Conservation (phyloP, 495 filamentous ascomycete species). For the Cladorrhinum samala region DNA sequence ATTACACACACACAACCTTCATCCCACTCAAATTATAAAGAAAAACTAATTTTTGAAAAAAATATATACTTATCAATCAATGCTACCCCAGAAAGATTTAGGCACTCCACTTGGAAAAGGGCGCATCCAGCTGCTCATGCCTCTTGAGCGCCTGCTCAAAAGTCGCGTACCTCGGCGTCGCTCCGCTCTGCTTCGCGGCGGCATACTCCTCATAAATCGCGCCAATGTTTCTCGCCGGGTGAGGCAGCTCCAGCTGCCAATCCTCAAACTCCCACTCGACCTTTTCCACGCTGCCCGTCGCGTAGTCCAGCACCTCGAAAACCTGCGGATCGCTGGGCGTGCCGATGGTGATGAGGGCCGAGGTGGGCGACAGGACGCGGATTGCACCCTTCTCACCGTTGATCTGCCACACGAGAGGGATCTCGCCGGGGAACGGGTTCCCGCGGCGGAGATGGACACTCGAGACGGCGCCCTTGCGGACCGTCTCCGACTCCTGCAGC, state of each 20-base stretch:
- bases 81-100: no score
- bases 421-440: conserved; percentile 40
- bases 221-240: conserved; percentile 37
- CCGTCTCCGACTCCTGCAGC: conserved; percentile 29
- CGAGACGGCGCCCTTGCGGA: conserved; percentile 30
- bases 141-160: conserved; percentile 40
- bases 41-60: no score
- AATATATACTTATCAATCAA: no score
- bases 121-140: conserved; percentile 31
- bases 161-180: conserved; percentile 20
- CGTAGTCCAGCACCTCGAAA: conserved; percentile 41
- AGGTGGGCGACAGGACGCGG: conserved; percentile 30
- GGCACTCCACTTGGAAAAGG: conserved; percentile 4
- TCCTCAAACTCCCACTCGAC: conserved; percentile 39
- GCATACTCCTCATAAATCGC: conserved; percentile 47
- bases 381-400: conserved; percentile 52
- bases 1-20: no score
- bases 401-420: conserved; percentile 49
- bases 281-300: conserved; percentile 33
- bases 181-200: conserved; percentile 8
- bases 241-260: conserved; percentile 34
- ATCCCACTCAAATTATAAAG: no score
- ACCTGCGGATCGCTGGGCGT: conserved; percentile 25
- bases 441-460: conserved; percentile 45
- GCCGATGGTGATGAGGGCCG: conserved; percentile 33